Evolutionary conservation across 441 rosid species (phyloP), one percentile per base, ranked within the genome.

Genomic region (Flueggea neowawraea): DNA sequence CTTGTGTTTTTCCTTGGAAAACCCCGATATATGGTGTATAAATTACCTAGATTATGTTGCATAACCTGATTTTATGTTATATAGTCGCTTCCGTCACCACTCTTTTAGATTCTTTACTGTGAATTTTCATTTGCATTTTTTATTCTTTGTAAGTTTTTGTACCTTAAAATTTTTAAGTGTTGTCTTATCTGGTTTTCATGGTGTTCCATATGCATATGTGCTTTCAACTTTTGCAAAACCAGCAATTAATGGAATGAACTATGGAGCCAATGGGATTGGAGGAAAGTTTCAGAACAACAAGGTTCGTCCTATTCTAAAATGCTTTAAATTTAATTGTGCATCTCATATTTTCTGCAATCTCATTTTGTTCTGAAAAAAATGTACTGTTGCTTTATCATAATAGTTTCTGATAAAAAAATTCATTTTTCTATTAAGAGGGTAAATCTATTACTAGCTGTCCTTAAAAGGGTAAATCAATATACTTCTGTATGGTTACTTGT

Each of bases 181-280:
- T 85, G 82, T 55, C 77, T 63, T 79, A 88, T 80, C 77, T 73
- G 86, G 86, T 84, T 86, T 82, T 86, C 85, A 83, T 55, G 87
- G 87, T 80, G 71, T 76, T 78, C 84, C 89, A 71, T 81, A 73
- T 81, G 78, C 80, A 74, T 73, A 72, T 73, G 84, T 76, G 71
- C 83, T 81, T 80, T 87, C 86, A 77, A 88, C 86, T 89, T 82
- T 81, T 81, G 87, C 90, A 75, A 81, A 97, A 80, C 94, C 77
- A 65, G 78, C 85, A 49, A 79, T 84, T 80, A 87, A 80, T 81
- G 65, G 87, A 16, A 74, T 78, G 70, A 78, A 80, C 81, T 86
- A 89, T 68, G 85, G 91, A 72, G 82, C 85, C 67, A 81, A 85
- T 55, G 96, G 92, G 33, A 71, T 68, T 64, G 98, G 88, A 69